These are phyloP conservation scores for Ilex aquifolium DNA, from an alignment of 257 asterid genomes.

Conservation along the genomic window DNA sequence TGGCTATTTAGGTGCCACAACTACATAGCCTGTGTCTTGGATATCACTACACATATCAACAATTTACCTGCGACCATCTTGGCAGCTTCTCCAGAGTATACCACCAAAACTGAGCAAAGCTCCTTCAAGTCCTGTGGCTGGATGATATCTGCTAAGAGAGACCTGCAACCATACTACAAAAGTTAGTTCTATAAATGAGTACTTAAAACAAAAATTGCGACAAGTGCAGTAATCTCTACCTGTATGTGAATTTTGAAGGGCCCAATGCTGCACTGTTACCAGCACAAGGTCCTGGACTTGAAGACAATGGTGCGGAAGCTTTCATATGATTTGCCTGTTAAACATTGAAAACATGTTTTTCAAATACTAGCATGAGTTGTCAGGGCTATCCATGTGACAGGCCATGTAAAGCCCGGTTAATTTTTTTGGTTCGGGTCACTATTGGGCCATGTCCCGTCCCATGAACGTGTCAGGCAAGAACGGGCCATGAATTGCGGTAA, in stretches of 20 bases:
- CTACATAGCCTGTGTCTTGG: too few species aligned
- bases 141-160: constrained; percentile 26
- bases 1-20: neutral
- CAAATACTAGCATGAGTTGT: neutral
- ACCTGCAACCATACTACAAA: constrained; percentile 18
- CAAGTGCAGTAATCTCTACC: constrained; percentile 15
- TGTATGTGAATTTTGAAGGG: constrained; percentile 24
- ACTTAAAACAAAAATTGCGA: neutral
- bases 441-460: too few species aligned
- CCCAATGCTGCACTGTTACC: constrained; percentile 16
- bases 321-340: constrained; percentile 16
- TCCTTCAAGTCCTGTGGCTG: constrained; percentile 25
- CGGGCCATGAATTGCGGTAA: too few species aligned
- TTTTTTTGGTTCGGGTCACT: neutral
- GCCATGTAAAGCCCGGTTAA: neutral
- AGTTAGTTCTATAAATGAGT: constrained; percentile 10
- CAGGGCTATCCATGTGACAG: neutral
- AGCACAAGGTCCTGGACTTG: constrained; percentile 12
- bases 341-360: neutral
- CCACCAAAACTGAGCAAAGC: constrained; percentile 24
- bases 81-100: constrained; percentile 21
- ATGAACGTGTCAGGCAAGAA: too few species aligned
- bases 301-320: constrained; percentile 10
- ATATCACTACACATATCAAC: too few species aligned
- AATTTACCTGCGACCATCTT: constrained; percentile 21